Evolutionary conservation across 345 rosid species (phyloP), one percentile per base, ranked within the genome.

Genomic region (Euphorbia lathyris): DNA sequence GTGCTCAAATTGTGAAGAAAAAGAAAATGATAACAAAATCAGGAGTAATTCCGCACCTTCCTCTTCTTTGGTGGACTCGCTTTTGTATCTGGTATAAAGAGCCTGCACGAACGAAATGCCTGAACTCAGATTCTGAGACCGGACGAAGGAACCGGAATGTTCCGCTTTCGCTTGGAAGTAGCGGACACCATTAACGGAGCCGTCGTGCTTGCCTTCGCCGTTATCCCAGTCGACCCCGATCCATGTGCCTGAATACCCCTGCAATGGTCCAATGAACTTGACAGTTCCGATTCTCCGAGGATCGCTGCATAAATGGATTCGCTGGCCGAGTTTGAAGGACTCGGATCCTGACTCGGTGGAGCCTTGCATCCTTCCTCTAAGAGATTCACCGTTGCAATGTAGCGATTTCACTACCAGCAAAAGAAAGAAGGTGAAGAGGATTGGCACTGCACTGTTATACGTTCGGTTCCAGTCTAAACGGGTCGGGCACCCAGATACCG

Each of bases 151-250:
- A 2, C 89, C 98, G 0, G 97, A 94, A 9, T 30, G 76, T 42
- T 82, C 75, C 20, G 85, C 83, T 63, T 74, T 83, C 10, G 92
- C 88, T 32, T 72, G 84, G 71, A 94, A 94, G 69, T 87, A 94
- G 13, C 79, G 87, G 64, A 81, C 88, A 5, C 96, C 96, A 29
- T 90, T 88, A 55, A 88, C 60, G 76, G 92, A 77, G 2, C 97
- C 98, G 57, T 91, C 86, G 51, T 88, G 97, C 76, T 94, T 91
- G 26, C 95, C 96, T 7, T 82, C 88, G 3, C 86, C 85, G 47
- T 71, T 76, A 81, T 90, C 97, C 97, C 97, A 94, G 57, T 91
- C 96, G 56, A 94, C 90, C 16, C 97, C 98, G 63, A 88, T 75
- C 95, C 96, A 91, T 3, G 42, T 58, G 12, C 97, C 97, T 1